Evolutionary conservation across 305 asterid species (phyloP), one percentile per base, ranked within the genome.

Genomic region (Fraxinus latifolia): DNA sequence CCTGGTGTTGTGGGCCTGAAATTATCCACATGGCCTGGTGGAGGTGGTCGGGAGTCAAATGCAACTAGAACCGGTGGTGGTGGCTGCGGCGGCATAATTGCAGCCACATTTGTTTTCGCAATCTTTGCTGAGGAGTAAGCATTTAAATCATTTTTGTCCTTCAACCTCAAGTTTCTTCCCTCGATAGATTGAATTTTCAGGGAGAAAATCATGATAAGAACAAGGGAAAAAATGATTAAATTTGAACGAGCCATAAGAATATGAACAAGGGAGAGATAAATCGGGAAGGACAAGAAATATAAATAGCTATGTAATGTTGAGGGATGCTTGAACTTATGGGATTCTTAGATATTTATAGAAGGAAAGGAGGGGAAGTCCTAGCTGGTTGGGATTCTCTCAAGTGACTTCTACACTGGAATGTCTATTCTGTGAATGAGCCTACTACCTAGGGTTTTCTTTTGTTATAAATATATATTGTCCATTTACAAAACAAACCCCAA

Each of bases 1-100:
- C 93, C 93, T 7, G 93, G 93, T 27, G 87, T 68, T 0, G 95
- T 89, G 21, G 92, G 93, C 11, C 95, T 81, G 79, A 88, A 91
- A 81, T 87, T 89, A 12, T 88, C 90, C 27, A 76, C 88, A 58
- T 77, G 85, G 21, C 89, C 87, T 1, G 90, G 83, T 12, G 89
- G 47, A 0, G 89, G 77, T 0, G 4, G 53, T 3, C 4, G 85
- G 70, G 87, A 0, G 17, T 15, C 81, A 2, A 79, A 12, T 17
- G 86, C 78, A 17, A 55, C 79, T 0, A 83, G 82, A 60, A 85
- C 65, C 27, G 86, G 80, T 7, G 87, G 42, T 8, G 47, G 47
- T 2, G 15, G 5, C 5, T 76, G 79, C 53, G 82, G 74, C 50
- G 83, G 78, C 1, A 39, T 42, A 29, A 77, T 14, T 39, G 55